Percentiles rank a stretch among this genome's conserved stretches.
These are phyloP conservation scores for Fusarium globosum DNA, from an alignment of 2,329 filamentous ascomycete genomes.

Conservation along the genomic window DNA sequence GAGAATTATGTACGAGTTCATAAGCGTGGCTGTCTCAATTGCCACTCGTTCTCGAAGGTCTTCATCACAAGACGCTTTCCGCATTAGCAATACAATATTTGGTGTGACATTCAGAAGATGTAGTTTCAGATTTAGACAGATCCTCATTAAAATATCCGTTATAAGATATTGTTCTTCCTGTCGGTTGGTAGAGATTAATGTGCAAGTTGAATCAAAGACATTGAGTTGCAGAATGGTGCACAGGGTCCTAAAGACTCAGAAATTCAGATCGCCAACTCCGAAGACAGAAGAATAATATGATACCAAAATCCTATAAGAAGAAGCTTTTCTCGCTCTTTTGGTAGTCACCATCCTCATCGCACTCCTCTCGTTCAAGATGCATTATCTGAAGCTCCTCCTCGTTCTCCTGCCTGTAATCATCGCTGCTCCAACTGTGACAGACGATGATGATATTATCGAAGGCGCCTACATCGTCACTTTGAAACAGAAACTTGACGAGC, in stretches of 20 bases:
- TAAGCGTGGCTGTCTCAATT: slow-evolving; percentile 22
- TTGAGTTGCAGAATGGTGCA: slow-evolving; percentile 21
- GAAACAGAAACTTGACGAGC: slow-evolving; percentile 49
- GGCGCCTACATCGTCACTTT: slow-evolving; percentile 60
- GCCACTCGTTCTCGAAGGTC: slow-evolving; percentile 4
- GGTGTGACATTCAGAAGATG: slow-evolving; percentile 1
- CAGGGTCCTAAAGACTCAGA: neutral
- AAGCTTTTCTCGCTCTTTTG: rapidly evolving
- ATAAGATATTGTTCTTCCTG: neutral
- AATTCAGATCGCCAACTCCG: neutral
- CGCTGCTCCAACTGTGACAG: slow-evolving; percentile 6
- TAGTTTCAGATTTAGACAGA: slow-evolving; percentile 21
- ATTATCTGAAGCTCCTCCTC: slow-evolving; percentile 32
- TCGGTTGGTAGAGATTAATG: slow-evolving; percentile 24
- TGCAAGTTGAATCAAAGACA: slow-evolving; percentile 31
- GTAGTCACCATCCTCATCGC: neutral
- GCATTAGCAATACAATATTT: neutral
- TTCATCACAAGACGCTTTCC: neutral
- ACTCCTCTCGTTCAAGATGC: slow-evolving; percentile 26
- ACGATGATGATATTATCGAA: slow-evolving; percentile 43
- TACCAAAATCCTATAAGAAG: slow-evolving; percentile 16
- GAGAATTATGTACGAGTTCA: slow-evolving; percentile 4
- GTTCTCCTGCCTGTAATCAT: slow-evolving; percentile 32
- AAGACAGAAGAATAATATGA: neutral
- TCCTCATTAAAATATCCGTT: neutral